Conservation (phyloP, 129 eudicot genomes). For the Helichrysum umbraculigerum region DNA sequence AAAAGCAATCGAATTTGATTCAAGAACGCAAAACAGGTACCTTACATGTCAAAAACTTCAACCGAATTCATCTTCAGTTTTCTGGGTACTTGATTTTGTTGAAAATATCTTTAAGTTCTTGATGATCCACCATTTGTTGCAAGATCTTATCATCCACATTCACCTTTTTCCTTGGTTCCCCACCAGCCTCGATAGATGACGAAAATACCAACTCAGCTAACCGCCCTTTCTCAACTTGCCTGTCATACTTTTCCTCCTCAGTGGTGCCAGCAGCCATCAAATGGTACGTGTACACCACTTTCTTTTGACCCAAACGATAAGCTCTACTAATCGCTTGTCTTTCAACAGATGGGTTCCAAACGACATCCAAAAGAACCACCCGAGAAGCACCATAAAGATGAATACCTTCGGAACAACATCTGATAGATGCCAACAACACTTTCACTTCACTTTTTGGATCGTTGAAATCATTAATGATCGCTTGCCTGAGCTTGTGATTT, state of each 20-base stretch:
- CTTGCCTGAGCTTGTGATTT: slow-evolving; percentile 42
- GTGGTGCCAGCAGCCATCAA: slow-evolving; percentile 53
- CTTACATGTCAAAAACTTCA: slow-evolving; percentile 13
- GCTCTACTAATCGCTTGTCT: slow-evolving; percentile 82
- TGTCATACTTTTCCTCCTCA: slow-evolving; percentile 35
- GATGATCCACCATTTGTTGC: slow-evolving; percentile 46
- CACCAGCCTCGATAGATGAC: slow-evolving; percentile 20
- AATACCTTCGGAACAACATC: slow-evolving; percentile 73
- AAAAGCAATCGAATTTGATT: no score
- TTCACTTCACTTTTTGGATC: slow-evolving; percentile 40
- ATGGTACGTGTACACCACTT: slow-evolving; percentile 59
- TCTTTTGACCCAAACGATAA: slow-evolving; percentile 65
- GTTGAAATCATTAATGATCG: slow-evolving; percentile 39
- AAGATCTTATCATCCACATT: slow-evolving; percentile 45
- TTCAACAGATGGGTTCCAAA: slow-evolving; percentile 82
- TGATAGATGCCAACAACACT: slow-evolving; percentile 67
- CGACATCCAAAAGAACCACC: slow-evolving; percentile 66
- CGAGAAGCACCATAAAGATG: slow-evolving; percentile 74
- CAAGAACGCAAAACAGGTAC: slow-evolving; percentile 17
- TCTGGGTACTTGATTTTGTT: slow-evolving; percentile 49
- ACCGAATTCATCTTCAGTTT: slow-evolving; percentile 32
- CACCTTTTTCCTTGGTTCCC: slow-evolving; percentile 13
- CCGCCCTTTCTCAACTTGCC: not conserved
- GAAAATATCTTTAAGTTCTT: slow-evolving; percentile 36
- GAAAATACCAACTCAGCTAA: slow-evolving; percentile 9